Evolutionary conservation across 495 filamentous ascomycete genomes (phyloP), one percentile per base, ranked within the genome.

Genomic region (Penicillium bialowiezense): DNA sequence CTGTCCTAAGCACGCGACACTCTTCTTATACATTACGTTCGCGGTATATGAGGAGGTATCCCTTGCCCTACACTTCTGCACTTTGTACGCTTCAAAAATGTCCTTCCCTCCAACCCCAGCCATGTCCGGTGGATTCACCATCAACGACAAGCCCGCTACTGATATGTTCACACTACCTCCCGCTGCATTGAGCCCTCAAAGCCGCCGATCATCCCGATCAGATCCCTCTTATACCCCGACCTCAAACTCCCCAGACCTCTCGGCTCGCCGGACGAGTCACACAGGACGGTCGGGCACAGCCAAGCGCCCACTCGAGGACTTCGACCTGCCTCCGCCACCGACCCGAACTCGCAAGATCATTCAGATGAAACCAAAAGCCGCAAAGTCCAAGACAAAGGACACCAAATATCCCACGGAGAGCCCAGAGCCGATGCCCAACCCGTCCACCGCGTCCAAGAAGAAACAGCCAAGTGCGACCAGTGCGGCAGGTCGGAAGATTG

Each of bases 291-390:
- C 85, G 38, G 69, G 59, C 3, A 49, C 80, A 2, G 64, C 73
- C 44, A 76, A 81, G 62, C 61, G 71, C 7, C 65, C 72, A 1
- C 62, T 69, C 29, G 71, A 77, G 17, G 73, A 80, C 20, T 91
- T 95, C 59, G 80, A 86, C 14, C 78, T 98, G 3, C 93, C 93
- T 17, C 93, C 95, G 3, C 93, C 93, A 13, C 93, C 93, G 0
- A 95, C 91, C 10, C 77, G 93, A 40, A 88, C 90, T 23, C 83
- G 95, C 54, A 97, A 91, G 73, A 97, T 98, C 62, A 97, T 97
- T 41, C 93, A 97, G 69, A 96, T 98, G 93, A 95, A 95, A 65
- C 75, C 69, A 9, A 78, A 75, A 53, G 38, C 68, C 0, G 54
- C 50, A 15, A 73, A 68, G 44, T 46, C 63, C 0, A 64, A 51